Evolutionary conservation across 2,329 filamentous ascomycete species (phyloP), one percentile per base, ranked within the genome.

Genomic region (Calonectria pseudoturangicola): DNA sequence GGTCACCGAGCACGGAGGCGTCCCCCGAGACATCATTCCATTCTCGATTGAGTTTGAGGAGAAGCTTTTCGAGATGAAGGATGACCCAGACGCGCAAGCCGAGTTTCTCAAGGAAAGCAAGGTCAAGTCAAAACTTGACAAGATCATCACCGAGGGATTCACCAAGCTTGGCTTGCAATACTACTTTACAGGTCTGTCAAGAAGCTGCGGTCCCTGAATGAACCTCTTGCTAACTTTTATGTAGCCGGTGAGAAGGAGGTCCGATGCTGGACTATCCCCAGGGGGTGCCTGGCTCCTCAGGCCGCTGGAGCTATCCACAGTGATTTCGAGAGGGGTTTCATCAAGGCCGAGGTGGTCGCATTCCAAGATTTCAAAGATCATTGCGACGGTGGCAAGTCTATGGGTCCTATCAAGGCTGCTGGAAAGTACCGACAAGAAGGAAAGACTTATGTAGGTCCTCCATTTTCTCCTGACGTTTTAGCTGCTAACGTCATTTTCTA

Each of bases 21-120:
- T 81, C 12, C 82, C 84, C 12, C 75, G 81, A 45, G 85, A 86
- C 70, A 85, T 87, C 51, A 83, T 87, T 30, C 85, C 85, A 33
- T 86, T 87, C 77, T 86, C 84, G 0, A 79, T 87, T 39, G 85
- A 87, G 78, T 87, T 86, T 60, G 85, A 87, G 60, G 84, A 87
- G 81, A 86, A 86, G 75, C 65, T 86, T 0, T 80, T 85, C 74
- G 81, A 78, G 51, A 65, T 85, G 72, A 84, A 82, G 51, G 84
- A 85, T 18, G 84, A 87, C 30, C 80, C 81, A 0, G 78, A 74
- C 21, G 81, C 79, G 1, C 79, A 82, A 28, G 82, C 80, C 8
- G 80, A 78, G 25, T 87, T 86, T 50, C 74, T 85, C 58, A 81
- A 82, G 58, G 84, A 86, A 60, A 82, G 73, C 78, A 86, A 86